phyloP scores from a whole-genome alignment of 805 yeast genomes.

The Cyberlindnera xishuangbannaensis region DNA sequence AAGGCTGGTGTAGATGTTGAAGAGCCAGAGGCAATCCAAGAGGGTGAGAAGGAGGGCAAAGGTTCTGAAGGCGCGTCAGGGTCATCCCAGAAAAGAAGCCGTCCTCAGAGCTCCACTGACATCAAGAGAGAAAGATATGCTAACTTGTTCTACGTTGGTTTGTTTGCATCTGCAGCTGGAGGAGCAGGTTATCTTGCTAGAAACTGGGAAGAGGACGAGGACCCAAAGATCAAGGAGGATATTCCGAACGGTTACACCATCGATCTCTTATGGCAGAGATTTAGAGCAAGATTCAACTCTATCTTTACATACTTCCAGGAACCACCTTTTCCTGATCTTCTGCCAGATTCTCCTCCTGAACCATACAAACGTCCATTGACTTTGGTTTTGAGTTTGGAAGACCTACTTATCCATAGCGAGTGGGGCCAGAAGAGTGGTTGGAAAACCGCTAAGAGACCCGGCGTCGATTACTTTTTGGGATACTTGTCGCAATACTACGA shows the following conservation, averaged over 20 bases:
- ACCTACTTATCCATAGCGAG: conserved; percentile 80
- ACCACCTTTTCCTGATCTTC: conserved; percentile 87
- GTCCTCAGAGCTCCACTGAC: conserved; percentile 69
- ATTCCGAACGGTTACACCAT: conserved; percentile 67
- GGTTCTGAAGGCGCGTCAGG: too few relatives aligned
- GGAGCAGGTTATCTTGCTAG: conserved; percentile 71
- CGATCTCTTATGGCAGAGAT: conserved; percentile 58
- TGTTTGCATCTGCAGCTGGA: conserved; percentile 41
- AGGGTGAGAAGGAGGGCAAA: conserved; percentile 5
- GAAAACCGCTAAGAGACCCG: conserved; percentile 99
- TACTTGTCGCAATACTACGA: conserved; percentile 94
- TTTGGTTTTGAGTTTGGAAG: conserved; percentile 83
- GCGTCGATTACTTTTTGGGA: conserved; percentile 92
- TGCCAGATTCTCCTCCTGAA: conserved; percentile 88
- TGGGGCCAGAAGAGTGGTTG: conserved; percentile 93
- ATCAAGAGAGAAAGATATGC: conserved; percentile 79
- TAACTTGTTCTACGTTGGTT: conserved; percentile 59
- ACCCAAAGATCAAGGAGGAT: conserved; percentile 46
- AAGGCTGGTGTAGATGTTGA: conserved; percentile 77
- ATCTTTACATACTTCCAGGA: conserved; percentile 82
- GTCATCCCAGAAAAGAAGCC: conserved; percentile 27
- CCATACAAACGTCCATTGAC: conserved; percentile 92
- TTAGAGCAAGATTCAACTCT: conserved; percentile 64
- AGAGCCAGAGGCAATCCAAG: conserved; percentile 18
- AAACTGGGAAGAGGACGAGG: conserved; percentile 80